Evolutionary conservation across 352 stramenopile genomes (phyloP).

Genomic region (Pythium aquatile): DNA sequence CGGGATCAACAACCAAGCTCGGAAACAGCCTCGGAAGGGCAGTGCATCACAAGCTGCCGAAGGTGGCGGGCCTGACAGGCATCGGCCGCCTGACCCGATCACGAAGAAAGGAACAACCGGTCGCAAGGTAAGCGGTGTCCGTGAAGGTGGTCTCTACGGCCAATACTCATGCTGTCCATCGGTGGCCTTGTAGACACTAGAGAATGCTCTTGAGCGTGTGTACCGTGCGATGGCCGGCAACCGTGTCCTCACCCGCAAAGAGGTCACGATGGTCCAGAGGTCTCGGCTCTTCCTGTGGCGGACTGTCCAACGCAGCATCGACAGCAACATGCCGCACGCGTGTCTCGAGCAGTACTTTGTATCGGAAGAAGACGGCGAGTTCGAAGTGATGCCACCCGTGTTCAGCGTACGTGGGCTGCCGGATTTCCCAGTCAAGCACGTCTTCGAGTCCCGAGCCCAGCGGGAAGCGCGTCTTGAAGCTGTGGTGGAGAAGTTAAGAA

Average conservation of each 20-base stretch:
- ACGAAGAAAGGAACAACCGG: constrained; percentile 20
- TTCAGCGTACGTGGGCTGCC: constrained; percentile 47
- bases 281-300: constrained; percentile 62
- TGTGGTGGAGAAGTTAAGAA: constrained; percentile 37
- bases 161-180: not conserved
- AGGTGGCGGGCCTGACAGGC: not conserved
- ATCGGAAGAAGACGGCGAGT: constrained; percentile 30
- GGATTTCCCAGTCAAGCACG: constrained; percentile 38
- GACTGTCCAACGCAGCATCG: constrained; percentile 52
- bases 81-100: constrained; percentile 24
- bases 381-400: constrained; percentile 47
- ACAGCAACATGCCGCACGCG: constrained; percentile 53
- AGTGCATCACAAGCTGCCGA: constrained; percentile 20
- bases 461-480: constrained; percentile 30
- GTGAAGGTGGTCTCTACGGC: constrained; percentile 27
- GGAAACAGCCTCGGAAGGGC: constrained; percentile 29
- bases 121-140: constrained; percentile 22
- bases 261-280: constrained; percentile 44
- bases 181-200: constrained; percentile 41
- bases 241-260: constrained; percentile 44
- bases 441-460: constrained; percentile 9
- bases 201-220: constrained; percentile 60
- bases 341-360: constrained; percentile 65
- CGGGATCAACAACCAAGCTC: constrained; percentile 59
- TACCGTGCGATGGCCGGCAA: constrained; percentile 38